Evolutionary conservation across 2,329 filamentous ascomycete genomes (phyloP).

Genomic region (Botrytis sinoallii): DNA sequence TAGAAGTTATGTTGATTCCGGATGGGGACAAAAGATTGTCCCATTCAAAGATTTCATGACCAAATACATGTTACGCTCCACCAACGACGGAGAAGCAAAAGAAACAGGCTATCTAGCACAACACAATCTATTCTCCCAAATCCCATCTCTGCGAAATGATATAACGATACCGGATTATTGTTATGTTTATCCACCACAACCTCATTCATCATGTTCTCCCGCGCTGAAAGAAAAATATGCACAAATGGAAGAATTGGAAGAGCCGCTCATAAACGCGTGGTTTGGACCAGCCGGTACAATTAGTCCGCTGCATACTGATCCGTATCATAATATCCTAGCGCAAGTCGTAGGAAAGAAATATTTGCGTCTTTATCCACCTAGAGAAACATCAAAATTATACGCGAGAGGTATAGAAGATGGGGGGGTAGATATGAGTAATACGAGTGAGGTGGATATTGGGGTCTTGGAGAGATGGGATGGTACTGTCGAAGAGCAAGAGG

Average conservation of each 20-base stretch:
- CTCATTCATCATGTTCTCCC: constrained; percentile 48
- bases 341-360: constrained; percentile 93
- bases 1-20: constrained; percentile 79
- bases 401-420: constrained; percentile 58
- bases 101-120: constrained; percentile 83
- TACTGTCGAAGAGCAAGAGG: constrained; percentile 23
- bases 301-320: constrained; percentile 89
- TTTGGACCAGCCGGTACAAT: constrained; percentile 85
- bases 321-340: constrained; percentile 86
- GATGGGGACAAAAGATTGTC: constrained; percentile 80
- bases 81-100: neutral
- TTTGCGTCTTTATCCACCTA: constrained; percentile 78
- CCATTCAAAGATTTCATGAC: constrained; percentile 69
- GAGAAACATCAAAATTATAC: constrained; percentile 54
- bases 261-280: constrained; percentile 84
- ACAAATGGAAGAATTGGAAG: constrained; percentile 44
- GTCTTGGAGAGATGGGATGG: constrained; percentile 61
- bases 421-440: constrained; percentile 90
- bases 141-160: constrained; percentile 72
- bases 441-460: constrained; percentile 74
- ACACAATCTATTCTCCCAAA: constrained; percentile 80
- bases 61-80: constrained; percentile 27
- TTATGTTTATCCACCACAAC: constrained; percentile 63
- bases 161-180: constrained; percentile 82
- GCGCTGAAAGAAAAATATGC: constrained; percentile 39